Base-by-base conservation (phyloP, 805 yeast genomes). In the Maudiozyma bulderi region DNA sequence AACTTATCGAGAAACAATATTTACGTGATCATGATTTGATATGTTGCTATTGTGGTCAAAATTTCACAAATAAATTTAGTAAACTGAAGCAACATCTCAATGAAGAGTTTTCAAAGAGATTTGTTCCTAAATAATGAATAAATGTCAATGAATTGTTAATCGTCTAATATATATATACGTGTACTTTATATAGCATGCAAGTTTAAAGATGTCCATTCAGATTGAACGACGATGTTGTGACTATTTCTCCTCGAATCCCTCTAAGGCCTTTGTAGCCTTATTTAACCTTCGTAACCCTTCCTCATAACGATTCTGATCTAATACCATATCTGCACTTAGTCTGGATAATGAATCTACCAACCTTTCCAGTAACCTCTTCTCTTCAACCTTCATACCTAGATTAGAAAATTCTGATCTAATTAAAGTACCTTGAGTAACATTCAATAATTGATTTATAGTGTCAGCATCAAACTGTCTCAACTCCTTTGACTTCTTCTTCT, bases 251-350 rank as follows among this genome's bases (percentile, higher is more conserved):
- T 10, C 37, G 13, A 77, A 91, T 1, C 97, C 98, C 61, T 91
- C 97, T 45, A 91, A 71, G 0, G 89, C 93, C 49, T 84, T 72
- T 50, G 89, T 75, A 0, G 96, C 97, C 57, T 82, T 82, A 56
- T 84, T 86, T 56, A 91, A 70, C 54, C 97, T 72, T 53, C 79
- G 74, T 43, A 87, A 76, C 10, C 96, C 95, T 52, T 86, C 88
- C 13, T 80, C 81, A 50, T 84, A 81, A 58, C 91, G 78, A 29
- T 77, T 78, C 33, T 86, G 86, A 63, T 91, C 96, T 48, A 86
- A 61, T 48, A 89, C 84, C 86, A 91, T 88, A 60, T 89, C 96
- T 47, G 90, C 86, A 3, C 95, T 87, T 51, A 91, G 74, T 57
- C 93, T 75, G 40, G 93, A 82, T 45, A 91, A 72, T 1, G 95